A percentile compares a stretch with the other conserved stretches of the same genome.
These are phyloP conservation scores for Brassica carinata DNA, from an alignment of 345 rosid genomes.

Conservation along the genomic window DNA sequence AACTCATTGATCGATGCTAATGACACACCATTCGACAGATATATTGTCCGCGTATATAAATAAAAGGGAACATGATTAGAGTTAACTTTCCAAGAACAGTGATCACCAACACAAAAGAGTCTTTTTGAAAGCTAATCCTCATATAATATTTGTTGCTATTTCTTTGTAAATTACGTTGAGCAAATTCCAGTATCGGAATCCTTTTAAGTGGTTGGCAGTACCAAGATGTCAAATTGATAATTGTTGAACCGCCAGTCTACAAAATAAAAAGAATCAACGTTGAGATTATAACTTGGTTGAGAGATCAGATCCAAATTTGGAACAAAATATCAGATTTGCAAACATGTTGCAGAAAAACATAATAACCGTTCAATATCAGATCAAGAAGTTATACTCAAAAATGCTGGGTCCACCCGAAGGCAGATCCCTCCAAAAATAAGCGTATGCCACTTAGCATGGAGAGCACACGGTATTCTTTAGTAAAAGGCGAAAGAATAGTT, in stretches of 20 bases:
- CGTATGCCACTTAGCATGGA: conserved; percentile 35
- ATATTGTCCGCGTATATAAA: background rate
- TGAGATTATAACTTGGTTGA: background rate
- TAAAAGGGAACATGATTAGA: background rate
- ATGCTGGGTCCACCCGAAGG: background rate
- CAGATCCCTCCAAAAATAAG: conserved; percentile 42
- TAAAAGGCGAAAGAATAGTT: conserved; percentile 46
- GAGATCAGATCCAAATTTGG: background rate
- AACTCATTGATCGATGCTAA: conserved; percentile 46
- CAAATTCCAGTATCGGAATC: background rate
- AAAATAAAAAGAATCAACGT: background rate
- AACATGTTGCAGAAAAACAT: background rate
- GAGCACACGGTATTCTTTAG: conserved; percentile 45
- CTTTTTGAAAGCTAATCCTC: background rate
- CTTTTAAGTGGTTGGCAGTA: background rate
- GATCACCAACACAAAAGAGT: background rate
- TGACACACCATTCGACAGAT: background rate
- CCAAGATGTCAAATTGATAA: background rate
- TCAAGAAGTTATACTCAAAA: background rate
- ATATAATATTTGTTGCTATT: background rate
- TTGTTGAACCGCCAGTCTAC: background rate
- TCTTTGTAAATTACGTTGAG: background rate
- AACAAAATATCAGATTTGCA: too few species aligned
- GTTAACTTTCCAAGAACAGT: conserved; percentile 1
- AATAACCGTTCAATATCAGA: background rate